Conservation (phyloP, 176 grass and related monocot genomes). For the Oryza coarctata region DNA sequence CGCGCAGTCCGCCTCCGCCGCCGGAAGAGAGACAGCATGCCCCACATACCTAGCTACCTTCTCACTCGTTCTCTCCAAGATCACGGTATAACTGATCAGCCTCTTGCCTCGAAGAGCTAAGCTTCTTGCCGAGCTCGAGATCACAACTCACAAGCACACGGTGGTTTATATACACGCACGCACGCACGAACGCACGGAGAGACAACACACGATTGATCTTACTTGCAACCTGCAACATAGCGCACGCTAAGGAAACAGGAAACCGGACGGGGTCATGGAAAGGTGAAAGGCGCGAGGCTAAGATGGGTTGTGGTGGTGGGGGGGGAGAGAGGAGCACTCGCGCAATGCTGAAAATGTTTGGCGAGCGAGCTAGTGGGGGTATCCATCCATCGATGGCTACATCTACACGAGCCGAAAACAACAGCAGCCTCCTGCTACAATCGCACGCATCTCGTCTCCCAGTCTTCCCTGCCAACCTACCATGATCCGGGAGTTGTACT, state of each 20-base stretch:
- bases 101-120: too few relatives aligned
- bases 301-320: background rate
- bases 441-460: too few relatives aligned
- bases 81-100: too few relatives aligned
- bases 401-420: background rate
- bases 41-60: conserved; percentile 19
- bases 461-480: too few relatives aligned
- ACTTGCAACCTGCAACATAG: background rate
- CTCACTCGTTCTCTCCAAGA: too few relatives aligned
- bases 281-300: background rate
- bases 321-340: conserved; percentile 14
- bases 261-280: background rate
- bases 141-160: background rate
- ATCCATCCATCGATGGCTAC: conserved; percentile 1
- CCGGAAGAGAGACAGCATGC: conserved; percentile 26
- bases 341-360: conserved; percentile 22
- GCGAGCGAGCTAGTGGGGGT: conserved; percentile 2
- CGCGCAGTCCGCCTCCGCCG: conserved; percentile 21
- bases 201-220: background rate
- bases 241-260: background rate
- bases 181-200: background rate
- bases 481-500: too few relatives aligned
- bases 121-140: background rate
- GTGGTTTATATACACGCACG: background rate
- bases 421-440: background rate